phyloP scores from a whole-genome alignment of 2,329 filamentous ascomycete genomes.

The Ampelomyces quisqualis region DNA sequence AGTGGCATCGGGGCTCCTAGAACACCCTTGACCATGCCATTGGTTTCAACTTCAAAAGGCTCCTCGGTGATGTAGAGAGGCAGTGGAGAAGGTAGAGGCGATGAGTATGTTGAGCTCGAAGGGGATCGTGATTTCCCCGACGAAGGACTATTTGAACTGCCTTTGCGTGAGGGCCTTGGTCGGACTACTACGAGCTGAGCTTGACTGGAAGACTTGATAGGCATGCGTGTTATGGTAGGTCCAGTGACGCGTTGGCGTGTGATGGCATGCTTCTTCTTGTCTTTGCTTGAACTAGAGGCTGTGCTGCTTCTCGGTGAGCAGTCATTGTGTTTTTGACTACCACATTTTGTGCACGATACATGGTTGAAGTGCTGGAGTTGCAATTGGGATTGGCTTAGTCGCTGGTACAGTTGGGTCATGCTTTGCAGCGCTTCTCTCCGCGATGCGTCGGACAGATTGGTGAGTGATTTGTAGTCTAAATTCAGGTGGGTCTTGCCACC shows the following conservation, averaged over 20 bases:
- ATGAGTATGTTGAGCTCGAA: constrained; percentile 22
- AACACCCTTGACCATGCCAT: constrained; percentile 12
- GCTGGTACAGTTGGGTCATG: constrained; percentile 44
- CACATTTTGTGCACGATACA: constrained; percentile 24
- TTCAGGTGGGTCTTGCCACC: constrained; percentile 29
- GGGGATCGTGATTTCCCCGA: constrained; percentile 21
- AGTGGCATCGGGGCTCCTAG: constrained; percentile 9
- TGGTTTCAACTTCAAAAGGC: constrained; percentile 19
- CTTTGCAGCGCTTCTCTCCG: constrained; percentile 48
- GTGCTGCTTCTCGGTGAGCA: constrained; percentile 20
- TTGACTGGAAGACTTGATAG: constrained; percentile 35
- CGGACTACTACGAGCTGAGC: constrained; percentile 43
- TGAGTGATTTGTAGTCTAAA: constrained; percentile 49
- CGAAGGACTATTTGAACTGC: constrained; percentile 25
- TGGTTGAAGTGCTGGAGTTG: constrained; percentile 28
- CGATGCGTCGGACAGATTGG: constrained; percentile 49
- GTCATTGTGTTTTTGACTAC: constrained; percentile 26
- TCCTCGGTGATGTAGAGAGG: constrained; percentile 28
- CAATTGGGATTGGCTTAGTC: constrained; percentile 42
- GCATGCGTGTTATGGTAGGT: constrained; percentile 34
- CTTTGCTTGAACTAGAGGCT: constrained; percentile 17
- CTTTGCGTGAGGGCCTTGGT: constrained; percentile 33
- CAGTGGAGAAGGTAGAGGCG: constrained; percentile 28
- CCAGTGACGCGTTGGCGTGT: constrained; percentile 26
- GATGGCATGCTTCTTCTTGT: constrained; percentile 25